Base-by-base conservation (phyloP, 2,329 filamentous ascomycete genomes). In the Chaetoscypha palmicola region DNA sequence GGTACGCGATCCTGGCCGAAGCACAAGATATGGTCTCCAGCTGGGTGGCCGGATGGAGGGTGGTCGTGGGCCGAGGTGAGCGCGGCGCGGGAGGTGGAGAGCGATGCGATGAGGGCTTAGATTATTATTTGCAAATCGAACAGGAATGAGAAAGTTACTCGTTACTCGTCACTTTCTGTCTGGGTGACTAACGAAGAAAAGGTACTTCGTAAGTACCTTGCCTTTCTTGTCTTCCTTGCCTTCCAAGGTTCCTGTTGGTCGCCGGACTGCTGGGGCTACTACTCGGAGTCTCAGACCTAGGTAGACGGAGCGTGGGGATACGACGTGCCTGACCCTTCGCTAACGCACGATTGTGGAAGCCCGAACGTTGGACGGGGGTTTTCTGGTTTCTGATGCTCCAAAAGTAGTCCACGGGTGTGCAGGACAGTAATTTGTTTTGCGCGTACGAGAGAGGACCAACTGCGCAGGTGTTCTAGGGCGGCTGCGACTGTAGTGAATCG, bases 1-100 rank as follows among this genome's bases (percentile, higher is more conserved):
- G 16, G 19, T n/a, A 32, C 23, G 41, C 41, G 41, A 44, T 34
- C 34, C 41, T 33, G 38, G 41, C 41, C 22, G 41, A 38, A 26
- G 19, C 14, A 37, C 34, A 19, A 17, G 28, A 14, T 11, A 36
- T 12, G 37, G 5, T 20, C n/a, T 22, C 4, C 16, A 4, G 16
- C 16, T 12, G 28, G 9, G 9, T 4, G 16, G 28, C 4, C 3
- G 12, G 28, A 11, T 22, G 7, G 19, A 24, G 22, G 19, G 11
- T 26, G 36, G 36, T n/a, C 19, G 37, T 17, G n/a, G 20, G 16
- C 21, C 7, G 19, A 21, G 38, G 14, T 4, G 26, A 28, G 11
- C 16, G 26, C 17, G 17, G 38, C 11, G 38, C 16, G 38, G n/a
- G 38, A 26, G 38, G 19, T 22, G 21, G 21, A n/a, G 35, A 9